Evolutionary conservation across 768 basidiomycete genomes (phyloP).

Genomic region (Psilocybe tampanensis): DNA sequence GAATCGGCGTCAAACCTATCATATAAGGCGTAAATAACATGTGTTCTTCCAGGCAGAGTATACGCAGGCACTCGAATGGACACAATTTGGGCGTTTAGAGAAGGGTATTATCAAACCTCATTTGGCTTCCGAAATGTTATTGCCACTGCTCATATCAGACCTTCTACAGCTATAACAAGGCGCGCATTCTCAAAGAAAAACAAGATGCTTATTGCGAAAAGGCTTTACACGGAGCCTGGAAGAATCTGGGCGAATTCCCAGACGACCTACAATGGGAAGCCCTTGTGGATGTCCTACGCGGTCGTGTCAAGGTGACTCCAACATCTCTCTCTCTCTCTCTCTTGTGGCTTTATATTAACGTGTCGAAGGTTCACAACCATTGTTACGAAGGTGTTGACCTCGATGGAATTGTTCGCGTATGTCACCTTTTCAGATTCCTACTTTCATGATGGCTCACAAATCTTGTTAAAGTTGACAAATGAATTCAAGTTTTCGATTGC

Average conservation of each 20-base stretch:
- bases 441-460: neutral
- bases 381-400: conserved; percentile 69
- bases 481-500: conserved; percentile 76
- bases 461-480: conserved; percentile 45
- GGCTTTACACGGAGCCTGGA: conserved; percentile 50
- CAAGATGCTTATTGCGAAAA: conserved; percentile 68
- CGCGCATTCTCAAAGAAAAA: conserved; percentile 57
- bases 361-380: conserved; percentile 50
- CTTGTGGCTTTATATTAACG: neutral
- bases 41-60: conserved; percentile 36
- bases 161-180: conserved; percentile 55
- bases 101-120: conserved; percentile 41
- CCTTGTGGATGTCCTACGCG: conserved; percentile 75
- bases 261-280: conserved; percentile 75
- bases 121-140: conserved; percentile 15
- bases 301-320: conserved; percentile 61
- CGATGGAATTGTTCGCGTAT: conserved; percentile 65
- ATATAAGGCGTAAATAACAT: conserved; percentile 4
- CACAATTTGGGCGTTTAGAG: conserved; percentile 63
- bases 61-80: conserved; percentile 62
- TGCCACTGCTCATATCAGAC: conserved; percentile 24
- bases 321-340: too few relatives aligned
- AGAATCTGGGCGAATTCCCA: conserved; percentile 56
- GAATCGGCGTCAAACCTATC: conserved; percentile 11
- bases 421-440: conserved; percentile 2